Evolutionary conservation across 768 basidiomycete species (phyloP), one percentile per base, ranked within the genome.

Genomic region (Suillus weaverae): DNA sequence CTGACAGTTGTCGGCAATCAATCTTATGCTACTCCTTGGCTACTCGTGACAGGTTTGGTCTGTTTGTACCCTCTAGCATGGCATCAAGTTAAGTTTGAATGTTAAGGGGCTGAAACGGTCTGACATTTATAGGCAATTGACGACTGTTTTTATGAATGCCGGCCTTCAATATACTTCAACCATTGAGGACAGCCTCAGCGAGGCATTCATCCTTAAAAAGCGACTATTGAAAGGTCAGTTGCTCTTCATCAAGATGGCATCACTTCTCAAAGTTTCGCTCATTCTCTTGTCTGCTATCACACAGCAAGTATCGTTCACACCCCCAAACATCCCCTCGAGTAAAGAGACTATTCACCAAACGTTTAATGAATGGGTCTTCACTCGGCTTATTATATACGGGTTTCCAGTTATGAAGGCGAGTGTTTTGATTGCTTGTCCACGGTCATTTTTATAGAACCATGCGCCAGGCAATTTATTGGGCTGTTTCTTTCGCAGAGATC

Each of bases 271-370:
- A 67, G 72, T 84, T 63, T 79, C 81, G 13, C 79, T 78, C 67
- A 74, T 82, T 48, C 64, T 82, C 33, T 70, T 78, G 35, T 79
- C 81, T 48, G 78, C 80, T 72, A 66, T 78, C 46, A 80, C 76
- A 18, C 63, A 82, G 5, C 80, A 81, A 18, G 70, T 77, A n/a
- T 76, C 81, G 20, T 70, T 77, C 7, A 84, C 84, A 1, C 80
- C 84, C 63, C 84, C 84, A 18, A 72, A 81, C 44, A 77, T 80
- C n/a, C 81, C 82, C 8, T 78, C 81, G 4, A 61, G 68, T 10
- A 66, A 69, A 51, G 73, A 75, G 36, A 79, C 82, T 60, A 70
- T 65, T 11, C 10, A 16, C 13, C 32, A n/a, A 20, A 26, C 61
- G 3, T 38, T 36, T n/a, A 51, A 62, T 39, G 61, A 62, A 36